Evolutionary conservation across 108 stramenopile genomes (phyloP).

Genomic region (Cyclotella cryptica): DNA sequence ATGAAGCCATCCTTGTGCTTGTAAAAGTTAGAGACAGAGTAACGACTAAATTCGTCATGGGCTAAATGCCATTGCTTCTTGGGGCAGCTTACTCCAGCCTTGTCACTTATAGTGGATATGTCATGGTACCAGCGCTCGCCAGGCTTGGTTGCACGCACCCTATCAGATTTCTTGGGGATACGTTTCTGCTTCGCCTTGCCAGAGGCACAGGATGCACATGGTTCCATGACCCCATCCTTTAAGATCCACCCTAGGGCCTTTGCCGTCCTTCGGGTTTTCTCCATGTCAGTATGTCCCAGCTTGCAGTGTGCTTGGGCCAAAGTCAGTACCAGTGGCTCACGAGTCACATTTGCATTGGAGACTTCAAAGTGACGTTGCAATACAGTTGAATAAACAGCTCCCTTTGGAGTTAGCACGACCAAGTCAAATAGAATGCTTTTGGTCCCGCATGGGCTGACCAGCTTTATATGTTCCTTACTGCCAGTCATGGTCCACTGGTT

Average conservation of each 20-base stretch:
- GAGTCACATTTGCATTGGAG: neutral
- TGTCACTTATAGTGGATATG: neutral
- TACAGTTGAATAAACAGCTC: neutral
- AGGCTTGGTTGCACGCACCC: neutral
- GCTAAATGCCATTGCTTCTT: neutral
- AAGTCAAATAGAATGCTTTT: neutral
- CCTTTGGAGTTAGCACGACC: neutral
- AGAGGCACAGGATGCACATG: neutral
- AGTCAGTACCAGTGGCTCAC: neutral
- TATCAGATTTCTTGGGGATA: neutral
- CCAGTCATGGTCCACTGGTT: neutral
- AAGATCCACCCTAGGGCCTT: neutral
- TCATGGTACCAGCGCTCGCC: too few species aligned
- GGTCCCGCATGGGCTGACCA: too few species aligned
- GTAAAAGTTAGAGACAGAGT: neutral
- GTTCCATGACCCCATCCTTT: neutral
- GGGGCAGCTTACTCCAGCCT: too few species aligned
- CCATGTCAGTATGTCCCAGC: neutral
- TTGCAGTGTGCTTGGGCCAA: neutral
- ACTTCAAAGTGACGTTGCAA: neutral
- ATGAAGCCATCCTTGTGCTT: too few species aligned
- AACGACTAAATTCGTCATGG: neutral
- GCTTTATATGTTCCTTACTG: neutral
- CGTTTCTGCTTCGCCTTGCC: neutral
- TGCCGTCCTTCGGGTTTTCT: too few species aligned